Conservation (phyloP, 805 yeast genomes). For the Komagataella pastoris region DNA sequence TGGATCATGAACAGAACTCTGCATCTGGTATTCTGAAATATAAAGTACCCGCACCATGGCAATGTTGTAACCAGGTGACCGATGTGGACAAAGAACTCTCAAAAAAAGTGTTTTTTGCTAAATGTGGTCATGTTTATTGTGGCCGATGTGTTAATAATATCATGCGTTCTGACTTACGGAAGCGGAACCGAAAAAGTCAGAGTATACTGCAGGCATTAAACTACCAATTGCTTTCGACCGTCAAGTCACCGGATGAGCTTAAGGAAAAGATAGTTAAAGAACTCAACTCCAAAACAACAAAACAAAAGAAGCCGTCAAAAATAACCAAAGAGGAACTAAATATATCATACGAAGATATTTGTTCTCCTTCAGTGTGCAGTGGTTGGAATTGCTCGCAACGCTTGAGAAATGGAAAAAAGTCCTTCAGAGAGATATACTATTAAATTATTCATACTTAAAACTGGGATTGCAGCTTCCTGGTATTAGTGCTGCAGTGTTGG, state of each 20-base stretch:
- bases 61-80: constrained; percentile 33
- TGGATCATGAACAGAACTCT: constrained; percentile 12
- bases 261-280: neutral
- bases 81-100: constrained; percentile 47
- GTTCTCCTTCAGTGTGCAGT: neutral
- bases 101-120: constrained; percentile 47
- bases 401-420: neutral
- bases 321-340: neutral
- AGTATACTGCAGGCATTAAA: constrained; percentile 9
- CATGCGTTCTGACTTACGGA: constrained; percentile 19
- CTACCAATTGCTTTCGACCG: constrained; percentile 5
- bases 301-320: neutral
- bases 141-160: constrained; percentile 71
- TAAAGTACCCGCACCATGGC: constrained; percentile 53
- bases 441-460: neutral
- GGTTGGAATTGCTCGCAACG: neutral
- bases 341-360: neutral
- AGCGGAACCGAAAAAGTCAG: constrained; percentile 7
- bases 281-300: neutral
- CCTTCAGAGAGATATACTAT: neutral
- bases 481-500: neutral
- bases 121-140: constrained; percentile 80
- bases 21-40: constrained; percentile 10
- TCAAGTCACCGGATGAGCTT: neutral
- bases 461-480: neutral